phyloP scores from a whole-genome alignment of 2,329 filamentous ascomycete species.

The Colletotrichum sp. region DNA sequence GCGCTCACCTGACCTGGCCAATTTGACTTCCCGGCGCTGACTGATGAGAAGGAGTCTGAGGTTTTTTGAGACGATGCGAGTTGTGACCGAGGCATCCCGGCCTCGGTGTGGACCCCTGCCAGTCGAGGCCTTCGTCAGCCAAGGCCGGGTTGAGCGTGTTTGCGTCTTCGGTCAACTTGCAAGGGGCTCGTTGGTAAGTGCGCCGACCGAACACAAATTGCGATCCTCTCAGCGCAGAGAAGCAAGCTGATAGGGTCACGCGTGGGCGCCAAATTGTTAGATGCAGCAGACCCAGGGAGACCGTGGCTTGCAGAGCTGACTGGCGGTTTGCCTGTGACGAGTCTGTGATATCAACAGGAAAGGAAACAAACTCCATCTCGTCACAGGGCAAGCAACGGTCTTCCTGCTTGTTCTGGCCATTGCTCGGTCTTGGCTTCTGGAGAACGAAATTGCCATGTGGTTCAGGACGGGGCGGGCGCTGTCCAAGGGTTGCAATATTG shows the following conservation, averaged over 20 bases:
- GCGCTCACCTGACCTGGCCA: slow-evolving; percentile 4
- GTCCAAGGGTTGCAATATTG: slow-evolving; percentile 17
- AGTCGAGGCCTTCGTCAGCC: background rate
- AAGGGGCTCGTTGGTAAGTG: background rate
- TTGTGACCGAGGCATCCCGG: background rate
- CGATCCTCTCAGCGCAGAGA: background rate
- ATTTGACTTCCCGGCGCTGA: background rate
- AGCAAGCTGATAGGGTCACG: background rate
- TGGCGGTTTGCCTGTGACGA: background rate
- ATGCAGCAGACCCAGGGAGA: background rate
- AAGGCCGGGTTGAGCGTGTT: background rate
- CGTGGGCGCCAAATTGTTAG: background rate
- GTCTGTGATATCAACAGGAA: background rate
- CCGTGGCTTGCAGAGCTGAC: background rate
- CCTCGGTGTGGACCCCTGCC: slow-evolving; percentile 12
- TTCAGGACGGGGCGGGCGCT: slow-evolving; percentile 1
- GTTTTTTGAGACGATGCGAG: background rate
- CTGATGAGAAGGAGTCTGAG: background rate
- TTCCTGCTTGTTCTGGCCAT: background rate
- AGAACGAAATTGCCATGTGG: slow-evolving; percentile 18
- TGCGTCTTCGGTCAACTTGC: slow-evolving; percentile 4
- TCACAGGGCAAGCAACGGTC: background rate
- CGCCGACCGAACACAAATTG: background rate
- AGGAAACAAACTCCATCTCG: background rate
- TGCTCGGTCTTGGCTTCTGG: background rate